Evolutionary conservation across 2,329 filamentous ascomycete species (phyloP), one percentile per base, ranked within the genome.

Genomic region (Monosporascus ibericus): DNA sequence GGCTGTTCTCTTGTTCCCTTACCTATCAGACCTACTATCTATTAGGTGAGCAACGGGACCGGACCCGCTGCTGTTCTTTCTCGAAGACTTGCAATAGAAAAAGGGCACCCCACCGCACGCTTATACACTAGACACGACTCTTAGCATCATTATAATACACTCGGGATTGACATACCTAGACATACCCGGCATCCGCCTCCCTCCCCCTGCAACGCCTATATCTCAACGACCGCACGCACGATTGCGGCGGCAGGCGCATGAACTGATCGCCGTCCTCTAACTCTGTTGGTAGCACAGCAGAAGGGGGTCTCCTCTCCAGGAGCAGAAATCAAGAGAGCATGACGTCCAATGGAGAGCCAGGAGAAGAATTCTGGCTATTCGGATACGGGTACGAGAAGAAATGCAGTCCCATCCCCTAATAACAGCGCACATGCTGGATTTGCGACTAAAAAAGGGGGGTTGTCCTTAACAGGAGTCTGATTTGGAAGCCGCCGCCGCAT

Each of bases 401-500:
- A 55, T 20, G 18, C 39, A 14, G 11, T n/a, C 37, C 17, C 15
- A 8, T 18, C 15, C 18, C 18, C 17, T 18, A 39, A n/a, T 39
- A 11, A 39, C 18, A 8, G 22, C 11, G 51, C 40, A 18, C 34
- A 5, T 37, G 44, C 48, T 39, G 18, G 17, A 39, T 39, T 39
- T 9, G 39, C 22, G 22, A 20, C 39, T 42, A 42, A 42, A 42
- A 20, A 20, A 0, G 17, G 18, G 6, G 39, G 18, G 18, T 42
- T 20, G 5, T 5, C 22, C 39, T 24, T 4, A 25, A 46, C 58
- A 94, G 92, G 73, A 96, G 91, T 69, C 74, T 99, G 68, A 96
- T 99, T 63, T 99, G 92, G 92, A 99, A 97, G 70, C 92, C 94
- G 52, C 94, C 94, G 56, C 94, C 94, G 60, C 89, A 96, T 68